A percentile compares a stretch with the other conserved stretches of the same genome.
phyloP scores from a whole-genome alignment of 129 eudicot genomes.

The Artemisia annua region DNA sequence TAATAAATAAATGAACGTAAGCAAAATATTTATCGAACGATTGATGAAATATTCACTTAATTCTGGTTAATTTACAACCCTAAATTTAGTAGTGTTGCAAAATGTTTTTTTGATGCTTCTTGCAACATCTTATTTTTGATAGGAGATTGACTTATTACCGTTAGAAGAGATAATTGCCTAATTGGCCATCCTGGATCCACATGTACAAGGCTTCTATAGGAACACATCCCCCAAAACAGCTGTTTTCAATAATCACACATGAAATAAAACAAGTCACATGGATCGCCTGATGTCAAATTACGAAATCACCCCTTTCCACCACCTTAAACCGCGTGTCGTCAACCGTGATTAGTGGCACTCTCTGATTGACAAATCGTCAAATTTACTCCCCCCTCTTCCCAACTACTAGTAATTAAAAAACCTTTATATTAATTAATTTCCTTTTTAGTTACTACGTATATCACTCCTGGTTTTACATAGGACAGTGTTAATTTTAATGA shows the following conservation, averaged over 20 bases:
- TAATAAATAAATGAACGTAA: too few relatives aligned
- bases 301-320: constrained; percentile 6
- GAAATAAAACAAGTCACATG: constrained; percentile 31
- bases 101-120: too few relatives aligned
- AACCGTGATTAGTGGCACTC: constrained; percentile 34
- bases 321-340: constrained; percentile 33
- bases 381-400: constrained; percentile 14
- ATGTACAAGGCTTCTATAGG: constrained; percentile 13
- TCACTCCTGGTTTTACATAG: too few relatives aligned
- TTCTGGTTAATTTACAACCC: too few relatives aligned
- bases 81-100: too few relatives aligned
- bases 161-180: constrained; percentile 21
- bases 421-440: background rate
- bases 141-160: constrained; percentile 23
- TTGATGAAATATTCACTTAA: too few relatives aligned
- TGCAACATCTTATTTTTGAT: background rate
- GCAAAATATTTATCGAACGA: too few relatives aligned
- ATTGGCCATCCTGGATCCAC: constrained; percentile 27
- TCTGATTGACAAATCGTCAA: background rate
- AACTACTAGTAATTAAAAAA: too few relatives aligned
- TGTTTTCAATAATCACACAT: constrained; percentile 30
- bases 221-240: constrained; percentile 17
- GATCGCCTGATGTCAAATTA: background rate
- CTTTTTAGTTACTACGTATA: too few relatives aligned
- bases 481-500: too few relatives aligned